phyloP scores from a whole-genome alignment of 345 rosid genomes.

The Pistacia vera region DNA sequence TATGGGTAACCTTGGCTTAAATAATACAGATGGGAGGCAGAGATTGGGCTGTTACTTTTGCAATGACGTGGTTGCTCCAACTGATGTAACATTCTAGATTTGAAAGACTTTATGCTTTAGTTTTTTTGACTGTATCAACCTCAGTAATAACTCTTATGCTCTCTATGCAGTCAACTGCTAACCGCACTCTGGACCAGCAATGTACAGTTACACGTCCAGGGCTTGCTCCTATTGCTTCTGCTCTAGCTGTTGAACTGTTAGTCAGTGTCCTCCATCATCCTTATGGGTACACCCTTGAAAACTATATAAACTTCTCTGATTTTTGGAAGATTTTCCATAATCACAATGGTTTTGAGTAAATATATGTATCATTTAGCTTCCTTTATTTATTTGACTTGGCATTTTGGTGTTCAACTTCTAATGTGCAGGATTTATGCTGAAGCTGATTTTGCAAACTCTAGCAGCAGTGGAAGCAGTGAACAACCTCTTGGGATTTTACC shows the following conservation, averaged over 20 bases:
- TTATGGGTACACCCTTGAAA: conserved; percentile 53
- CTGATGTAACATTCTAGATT: conserved; percentile 63
- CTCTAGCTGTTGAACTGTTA: conserved; percentile 87
- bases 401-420: conserved; percentile 12
- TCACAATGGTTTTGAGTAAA: not conserved
- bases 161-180: conserved; percentile 79
- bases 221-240: conserved; percentile 91
- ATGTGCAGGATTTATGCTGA: conserved; percentile 60
- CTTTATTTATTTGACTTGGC: conserved; percentile 4
- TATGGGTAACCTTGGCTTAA: conserved; percentile 43
- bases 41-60: conserved; percentile 98
- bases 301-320: not conserved
- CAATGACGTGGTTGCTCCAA: conserved; percentile 94
- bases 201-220: conserved; percentile 99
- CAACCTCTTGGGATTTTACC: conserved; percentile 91
- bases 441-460: conserved; percentile 59
- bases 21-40: conserved; percentile 37
- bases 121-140: conserved; percentile 5
- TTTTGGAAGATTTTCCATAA: conserved; percentile 3
- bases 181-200: conserved; percentile 94
- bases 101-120: conserved; percentile 8
- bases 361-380: not conserved
- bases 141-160: conserved; percentile 11
- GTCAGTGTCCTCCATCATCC: conserved; percentile 88
- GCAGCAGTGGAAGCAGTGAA: conserved; percentile 43